Base-by-base conservation (phyloP, 2,329 filamentous ascomycete genomes). In the Penicillium thymicola region DNA sequence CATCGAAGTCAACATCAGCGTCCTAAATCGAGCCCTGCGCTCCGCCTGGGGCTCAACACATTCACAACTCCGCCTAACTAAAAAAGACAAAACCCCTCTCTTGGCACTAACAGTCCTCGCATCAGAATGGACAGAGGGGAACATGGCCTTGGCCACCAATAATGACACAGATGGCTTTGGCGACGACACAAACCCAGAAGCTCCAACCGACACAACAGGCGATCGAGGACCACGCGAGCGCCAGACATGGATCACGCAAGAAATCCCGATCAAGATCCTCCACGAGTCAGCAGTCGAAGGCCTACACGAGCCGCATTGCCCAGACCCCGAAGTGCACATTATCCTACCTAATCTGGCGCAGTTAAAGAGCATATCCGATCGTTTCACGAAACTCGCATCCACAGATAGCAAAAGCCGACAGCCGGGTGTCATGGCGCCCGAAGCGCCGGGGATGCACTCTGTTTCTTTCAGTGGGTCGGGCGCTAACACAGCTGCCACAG, bases 261-360 rank as follows among this genome's bases (percentile, higher is more conserved):
- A 97, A 74, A 89, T 99, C 38, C 94, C 94, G n/a, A 89, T 97
- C 42, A 88, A 92, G 18, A 92, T 99, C 1, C 83, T 99, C 10
- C 86, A 90, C 56, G 87, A 90, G 2, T 85, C 89, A 51, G 88
- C 85, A 0, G 91, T 97, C n/a, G 89, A 94, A 68, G 89, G 87
- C n/a, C 86, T 97, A 60, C 91, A 96, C 77, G 93, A 99, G 76
- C 94, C 94, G 14, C 86, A 87, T 59, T 91, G 92, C 57, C 87
- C 90, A 57, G 92, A 96, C 66, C 91, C 93, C 38, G 94, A 97
- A 68, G 92, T 97, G 3, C 89, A 97, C 75, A 96, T 99, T 69
- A 86, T 92, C 52, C 82, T 99, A 4, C 94, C 94, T 0, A 88
- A 90, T 5, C 79, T 99, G 5, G 80, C 92, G 41, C 92, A 97